A percentile compares a stretch with the other conserved stretches of the same genome.
Conservation (phyloP, 108 stramenopile species). For the Mediolabrus comicus region DNA sequence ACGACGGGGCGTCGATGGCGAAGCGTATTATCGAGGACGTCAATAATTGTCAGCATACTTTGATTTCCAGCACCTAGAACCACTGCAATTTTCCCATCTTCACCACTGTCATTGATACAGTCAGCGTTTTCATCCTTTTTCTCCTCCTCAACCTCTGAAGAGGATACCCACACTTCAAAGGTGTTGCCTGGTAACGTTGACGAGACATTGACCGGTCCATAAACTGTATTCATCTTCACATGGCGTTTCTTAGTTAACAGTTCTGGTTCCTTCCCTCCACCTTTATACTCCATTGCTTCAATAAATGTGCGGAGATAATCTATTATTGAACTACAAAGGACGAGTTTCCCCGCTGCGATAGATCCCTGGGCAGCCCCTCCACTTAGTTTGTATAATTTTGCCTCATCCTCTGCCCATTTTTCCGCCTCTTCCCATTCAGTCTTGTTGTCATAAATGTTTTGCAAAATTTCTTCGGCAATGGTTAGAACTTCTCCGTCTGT, state of each 20-base stretch:
- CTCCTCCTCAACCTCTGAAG: not conserved
- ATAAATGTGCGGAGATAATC: constrained; percentile 9
- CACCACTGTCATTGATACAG: not conserved
- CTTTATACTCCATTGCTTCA: not conserved
- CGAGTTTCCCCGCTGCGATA: not conserved
- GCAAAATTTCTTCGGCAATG: constrained; percentile 4
- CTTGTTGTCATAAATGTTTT: not conserved
- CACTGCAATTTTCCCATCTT: not conserved
- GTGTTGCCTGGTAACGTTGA: not conserved
- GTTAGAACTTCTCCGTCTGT: not conserved
- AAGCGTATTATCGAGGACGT: constrained; percentile 9
- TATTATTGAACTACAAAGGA: not conserved
- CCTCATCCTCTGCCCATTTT: constrained; percentile 3
- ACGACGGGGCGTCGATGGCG: not conserved
- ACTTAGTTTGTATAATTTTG: not conserved
- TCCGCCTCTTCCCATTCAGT: not conserved
- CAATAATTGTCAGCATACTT: constrained; percentile 10
- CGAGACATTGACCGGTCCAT: not conserved
- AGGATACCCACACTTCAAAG: not conserved
- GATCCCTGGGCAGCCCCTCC: not conserved
- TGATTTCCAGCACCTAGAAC: constrained; percentile 36
- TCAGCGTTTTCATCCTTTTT: not conserved
- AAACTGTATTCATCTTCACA: not conserved
- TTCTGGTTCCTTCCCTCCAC: not conserved
- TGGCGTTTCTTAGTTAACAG: not conserved